Conservation (phyloP, 129 eudicot genomes). For the Mikania micrantha region DNA sequence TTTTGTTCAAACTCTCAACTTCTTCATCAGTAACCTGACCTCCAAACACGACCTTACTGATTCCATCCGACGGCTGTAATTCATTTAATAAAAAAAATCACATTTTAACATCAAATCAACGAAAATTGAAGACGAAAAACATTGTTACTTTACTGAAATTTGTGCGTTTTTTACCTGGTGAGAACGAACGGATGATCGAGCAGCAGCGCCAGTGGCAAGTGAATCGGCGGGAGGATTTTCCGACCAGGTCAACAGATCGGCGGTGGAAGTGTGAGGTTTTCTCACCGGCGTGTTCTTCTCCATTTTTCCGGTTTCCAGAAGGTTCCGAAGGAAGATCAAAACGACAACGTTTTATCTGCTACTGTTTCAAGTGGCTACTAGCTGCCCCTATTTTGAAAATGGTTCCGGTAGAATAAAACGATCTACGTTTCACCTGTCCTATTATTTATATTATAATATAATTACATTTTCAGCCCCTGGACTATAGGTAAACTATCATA, state of each 20-base stretch:
- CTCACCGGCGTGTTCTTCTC: conserved; percentile 77
- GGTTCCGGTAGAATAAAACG: too few relatives aligned
- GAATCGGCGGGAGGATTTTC: conserved; percentile 66
- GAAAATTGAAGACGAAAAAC: neutral
- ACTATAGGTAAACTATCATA: neutral
- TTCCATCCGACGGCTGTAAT: conserved; percentile 93
- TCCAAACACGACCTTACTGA: conserved; percentile 91
- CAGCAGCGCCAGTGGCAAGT: conserved; percentile 30
- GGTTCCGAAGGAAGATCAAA: neutral
- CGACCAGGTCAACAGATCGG: conserved; percentile 97
- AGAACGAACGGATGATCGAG: conserved; percentile 55
- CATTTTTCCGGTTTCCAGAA: conserved; percentile 31
- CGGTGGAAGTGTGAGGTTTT: conserved; percentile 86
- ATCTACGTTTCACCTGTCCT: too few relatives aligned
- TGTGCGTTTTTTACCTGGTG: conserved; percentile 38
- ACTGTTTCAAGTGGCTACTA: too few relatives aligned
- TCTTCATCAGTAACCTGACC: conserved; percentile 98
- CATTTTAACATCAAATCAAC: neutral
- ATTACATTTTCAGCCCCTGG: neutral
- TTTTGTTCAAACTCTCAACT: conserved; percentile 83
- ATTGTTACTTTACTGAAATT: neutral
- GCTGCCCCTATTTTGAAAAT: too few relatives aligned
- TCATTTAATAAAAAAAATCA: neutral
- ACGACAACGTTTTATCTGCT: too few relatives aligned
- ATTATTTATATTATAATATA: too few relatives aligned